Evolutionary conservation across 768 basidiomycete genomes (phyloP).

Genomic region (Gloeopeniophorella convolvens): DNA sequence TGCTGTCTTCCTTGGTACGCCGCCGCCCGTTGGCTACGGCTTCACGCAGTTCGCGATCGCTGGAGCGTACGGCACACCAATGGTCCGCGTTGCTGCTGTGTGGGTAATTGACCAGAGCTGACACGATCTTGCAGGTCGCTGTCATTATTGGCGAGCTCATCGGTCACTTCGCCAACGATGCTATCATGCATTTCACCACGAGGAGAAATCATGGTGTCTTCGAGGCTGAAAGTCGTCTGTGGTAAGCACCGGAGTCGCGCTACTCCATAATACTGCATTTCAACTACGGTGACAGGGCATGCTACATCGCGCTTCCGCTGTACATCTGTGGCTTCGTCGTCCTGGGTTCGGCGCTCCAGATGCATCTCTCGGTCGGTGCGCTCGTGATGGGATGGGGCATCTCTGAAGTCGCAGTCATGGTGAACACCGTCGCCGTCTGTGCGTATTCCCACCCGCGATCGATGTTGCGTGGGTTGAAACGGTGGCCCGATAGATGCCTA

Average conservation of each 20-base stretch:
- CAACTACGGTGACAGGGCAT: constrained; percentile 36
- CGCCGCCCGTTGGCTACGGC: constrained; percentile 47
- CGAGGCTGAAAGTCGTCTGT: constrained; percentile 50
- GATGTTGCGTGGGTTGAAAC: constrained; percentile 12
- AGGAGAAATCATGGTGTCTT: constrained; percentile 45
- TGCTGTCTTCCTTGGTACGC: constrained; percentile 55
- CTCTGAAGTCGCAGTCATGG: constrained; percentile 47
- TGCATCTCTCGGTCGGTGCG: constrained; percentile 44
- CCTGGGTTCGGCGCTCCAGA: constrained; percentile 49
- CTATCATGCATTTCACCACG: constrained; percentile 38
- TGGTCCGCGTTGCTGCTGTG: constrained; percentile 31
- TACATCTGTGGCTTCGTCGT: constrained; percentile 57
- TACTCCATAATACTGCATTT: background rate
- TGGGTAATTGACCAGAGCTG: background rate
- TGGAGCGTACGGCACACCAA: constrained; percentile 48
- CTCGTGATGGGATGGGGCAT: constrained; percentile 66
- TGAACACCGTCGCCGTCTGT: constrained; percentile 59
- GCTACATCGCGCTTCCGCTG: constrained; percentile 53
- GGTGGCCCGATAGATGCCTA: constrained; percentile 34
- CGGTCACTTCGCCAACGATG: constrained; percentile 47
- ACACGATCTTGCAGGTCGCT: constrained; percentile 31
- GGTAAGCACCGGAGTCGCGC: constrained; percentile 31
- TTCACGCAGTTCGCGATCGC: constrained; percentile 45
- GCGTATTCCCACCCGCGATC: constrained; percentile 27
- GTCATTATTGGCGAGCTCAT: constrained; percentile 45